Base-by-base conservation (phyloP, 768 basidiomycete genomes). In the Epithele typhae region DNA sequence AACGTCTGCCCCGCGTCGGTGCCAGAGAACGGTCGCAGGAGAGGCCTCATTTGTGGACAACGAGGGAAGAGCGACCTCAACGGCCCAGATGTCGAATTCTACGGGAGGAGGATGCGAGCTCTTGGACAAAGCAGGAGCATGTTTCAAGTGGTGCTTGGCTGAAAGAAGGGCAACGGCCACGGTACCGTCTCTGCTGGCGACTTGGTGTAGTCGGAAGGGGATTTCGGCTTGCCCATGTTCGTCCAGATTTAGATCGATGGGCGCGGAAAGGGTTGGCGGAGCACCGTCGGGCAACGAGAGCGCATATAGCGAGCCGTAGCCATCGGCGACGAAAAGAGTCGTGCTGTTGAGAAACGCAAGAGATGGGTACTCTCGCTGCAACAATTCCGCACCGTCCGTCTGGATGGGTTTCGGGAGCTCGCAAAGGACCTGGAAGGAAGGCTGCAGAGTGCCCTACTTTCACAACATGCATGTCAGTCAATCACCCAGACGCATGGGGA, bases 361-460 rank as follows among this genome's bases (percentile, higher is more conserved):
- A 1, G 86, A 87, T 1, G 90, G 87, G 61, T 93, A 92, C 66
- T 92, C 89, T 35, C 65, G 70, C 54, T 82, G 81, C 17, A 68
- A 61, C 1, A 64, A 49, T 17, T 70, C 66, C 12, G 63, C 59
- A 23, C 64, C 66, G 0, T 72, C 59, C 1, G 74, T 64, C 37
- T 70, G 65, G 40, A 84, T 64, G 17, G 79, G 69, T 34, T 61
- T 68, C 0, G 87, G 80, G 37, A 91, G 69, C 57, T 84, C 77
- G 56, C 76, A 82, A 3, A 87, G 59, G 10, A 75, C 64, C 40
- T 67, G 64, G 60, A 85, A 82, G 7, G 73, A 69, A 15, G 84
- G 84, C 34, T 49, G 52, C 37, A 71, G 60, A 5, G 69, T 64
- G 22, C 67, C 69, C 85, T 87, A 74, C 68, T 73, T 71, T 21